Evolutionary conservation across 1,284 basidiomycete genomes (phyloP), one percentile per base, ranked within the genome.

Genomic region (Apiotrichum domesticum): DNA sequence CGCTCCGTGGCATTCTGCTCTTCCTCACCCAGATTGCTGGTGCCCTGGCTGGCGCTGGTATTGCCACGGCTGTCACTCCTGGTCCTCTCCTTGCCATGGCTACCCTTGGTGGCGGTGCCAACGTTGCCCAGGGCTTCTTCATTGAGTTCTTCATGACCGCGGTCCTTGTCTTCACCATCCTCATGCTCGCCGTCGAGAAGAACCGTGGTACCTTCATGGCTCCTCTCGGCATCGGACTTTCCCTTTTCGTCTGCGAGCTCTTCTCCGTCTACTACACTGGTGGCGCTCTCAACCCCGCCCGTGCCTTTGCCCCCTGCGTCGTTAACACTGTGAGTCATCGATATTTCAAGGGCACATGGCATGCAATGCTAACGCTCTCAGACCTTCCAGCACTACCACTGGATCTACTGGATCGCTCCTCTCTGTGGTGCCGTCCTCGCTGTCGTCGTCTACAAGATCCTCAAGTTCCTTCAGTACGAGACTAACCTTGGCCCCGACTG

Each of bases 121-220:
- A 59, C 13, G 59, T 72, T 41, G 67, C 51, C 8, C 72, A 68
- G 51, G 72, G 70, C n/a, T 59, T 72, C 32, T 73, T 68, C 56
- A 65, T 79, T 43, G 78, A 80, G 64, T 73, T 79, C 66, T 78
- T 80, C 71, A 67, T 80, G 52, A 79, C 79, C 4, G 65, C 75
- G 50, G 66, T 67, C 41, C 71, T 79, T 21, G 71, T 75, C 69
- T 54, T 72, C 32, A 67, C 73, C 49, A 73, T 79, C 49, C 72
- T 80, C 48, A 66, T 81, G 54, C 67, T 79, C 9, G 80, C 79
- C 41, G 79, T 76, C 33, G 78, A 80, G 67, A 80, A 78, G 69
- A 77, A 80, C 69, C 71, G 76, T 44, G 77, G 74, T 11, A 81
- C 80, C 0, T 80, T 79, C 66, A 72, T 81, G 21, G 80, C 80